phyloP scores from a whole-genome alignment of 75 land plant species.

The Chamaecyparis obtusa region DNA sequence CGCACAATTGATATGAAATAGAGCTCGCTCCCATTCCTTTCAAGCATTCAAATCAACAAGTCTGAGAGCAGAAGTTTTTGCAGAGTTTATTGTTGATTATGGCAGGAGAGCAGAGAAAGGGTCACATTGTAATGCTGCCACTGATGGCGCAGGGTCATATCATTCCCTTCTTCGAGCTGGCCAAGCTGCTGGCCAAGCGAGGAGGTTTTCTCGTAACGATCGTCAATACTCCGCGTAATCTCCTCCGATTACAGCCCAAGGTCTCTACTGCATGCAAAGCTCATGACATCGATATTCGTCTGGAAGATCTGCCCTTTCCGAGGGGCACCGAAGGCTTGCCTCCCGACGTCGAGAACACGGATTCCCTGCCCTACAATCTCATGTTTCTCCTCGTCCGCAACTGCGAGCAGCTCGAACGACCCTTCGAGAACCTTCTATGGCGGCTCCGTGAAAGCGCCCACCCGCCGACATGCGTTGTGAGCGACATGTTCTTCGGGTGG shows the following conservation, averaged over 20 bases:
- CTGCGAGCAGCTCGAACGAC: conserved; percentile 24
- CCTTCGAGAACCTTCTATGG: conserved; percentile 18
- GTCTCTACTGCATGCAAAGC: not conserved
- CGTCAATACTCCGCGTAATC: conserved; percentile 24
- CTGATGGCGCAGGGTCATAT: conserved; percentile 24
- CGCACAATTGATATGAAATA: too few species aligned
- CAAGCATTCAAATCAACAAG: too few species aligned
- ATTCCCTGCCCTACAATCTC: conserved; percentile 15
- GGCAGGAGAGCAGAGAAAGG: too few species aligned
- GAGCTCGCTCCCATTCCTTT: too few species aligned
- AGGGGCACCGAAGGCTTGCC: conserved; percentile 31
- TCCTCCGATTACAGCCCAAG: not conserved
- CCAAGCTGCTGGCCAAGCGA: conserved; percentile 6
- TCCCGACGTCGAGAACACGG: conserved; percentile 31
- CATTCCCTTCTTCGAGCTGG: conserved; percentile 45
- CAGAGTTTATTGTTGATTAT: too few species aligned
- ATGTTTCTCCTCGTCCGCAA: conserved; percentile 14
- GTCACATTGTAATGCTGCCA: too few species aligned
- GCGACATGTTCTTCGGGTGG: conserved; percentile 62
- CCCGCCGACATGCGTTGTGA: conserved; percentile 42
- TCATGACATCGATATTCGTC: conserved; percentile 6
- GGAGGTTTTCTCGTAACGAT: conserved; percentile 29
- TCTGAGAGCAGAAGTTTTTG: too few species aligned
- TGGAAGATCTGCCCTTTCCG: conserved; percentile 25
- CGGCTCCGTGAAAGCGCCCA: not conserved